phyloP scores from a whole-genome alignment of 2,329 filamentous ascomycete species.

The Epichloe brachyelytri region DNA sequence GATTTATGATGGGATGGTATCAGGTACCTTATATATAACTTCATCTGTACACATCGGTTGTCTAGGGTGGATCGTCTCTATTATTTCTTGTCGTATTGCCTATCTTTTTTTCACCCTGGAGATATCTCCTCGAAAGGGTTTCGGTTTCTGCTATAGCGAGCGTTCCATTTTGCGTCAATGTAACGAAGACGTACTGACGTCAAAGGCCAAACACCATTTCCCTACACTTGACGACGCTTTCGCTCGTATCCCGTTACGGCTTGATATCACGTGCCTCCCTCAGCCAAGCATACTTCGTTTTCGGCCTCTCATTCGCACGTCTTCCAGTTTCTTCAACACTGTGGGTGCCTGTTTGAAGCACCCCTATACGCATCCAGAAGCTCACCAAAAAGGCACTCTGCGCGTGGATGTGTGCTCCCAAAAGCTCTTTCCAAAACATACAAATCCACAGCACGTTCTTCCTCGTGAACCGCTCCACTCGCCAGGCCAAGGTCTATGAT shows the following conservation, averaged over 20 bases:
- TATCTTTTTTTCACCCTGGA: background rate
- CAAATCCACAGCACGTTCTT: constrained; percentile 89
- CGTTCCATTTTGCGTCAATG: background rate
- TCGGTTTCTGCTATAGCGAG: constrained; percentile 5
- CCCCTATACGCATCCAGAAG: constrained; percentile 62
- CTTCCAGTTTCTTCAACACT: constrained; percentile 73
- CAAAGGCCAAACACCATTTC: background rate
- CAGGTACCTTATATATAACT: background rate
- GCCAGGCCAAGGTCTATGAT: constrained; percentile 93
- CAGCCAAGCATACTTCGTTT: constrained; percentile 96
- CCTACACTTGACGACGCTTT: no score
- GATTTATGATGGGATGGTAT: background rate
- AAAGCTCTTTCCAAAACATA: constrained; percentile 95
- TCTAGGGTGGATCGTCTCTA: no score
- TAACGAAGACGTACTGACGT: background rate
- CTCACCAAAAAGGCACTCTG: constrained; percentile 62
- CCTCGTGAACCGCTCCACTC: constrained; percentile 66
- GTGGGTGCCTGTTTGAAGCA: constrained; percentile 62
- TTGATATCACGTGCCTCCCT: constrained; percentile 6
- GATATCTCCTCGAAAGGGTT: background rate
- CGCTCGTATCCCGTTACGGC: no score
- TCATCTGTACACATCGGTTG: no score
- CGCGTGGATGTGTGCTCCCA: constrained; percentile 82
- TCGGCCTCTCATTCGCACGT: constrained; percentile 83
- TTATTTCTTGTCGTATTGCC: background rate